Evolutionary conservation across 805 yeast genomes (phyloP), one percentile per base, ranked within the genome.

Genomic region (Metschnikowia chrysomelidarum): DNA sequence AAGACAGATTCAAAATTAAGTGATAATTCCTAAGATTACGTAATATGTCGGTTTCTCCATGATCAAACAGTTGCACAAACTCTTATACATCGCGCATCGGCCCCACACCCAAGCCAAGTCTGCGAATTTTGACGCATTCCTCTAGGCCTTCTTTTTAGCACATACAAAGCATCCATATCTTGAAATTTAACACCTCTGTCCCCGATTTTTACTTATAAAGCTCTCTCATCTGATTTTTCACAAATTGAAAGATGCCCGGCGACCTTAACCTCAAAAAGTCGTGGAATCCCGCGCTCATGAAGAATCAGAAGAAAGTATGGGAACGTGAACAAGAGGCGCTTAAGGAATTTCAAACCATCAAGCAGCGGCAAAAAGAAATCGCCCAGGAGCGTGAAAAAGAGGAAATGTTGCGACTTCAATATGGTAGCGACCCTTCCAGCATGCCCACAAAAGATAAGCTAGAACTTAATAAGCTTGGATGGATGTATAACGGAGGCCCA

Each of bases 251-350:
- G 17, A 67, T 67, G 56, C 85, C 88, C 1, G 86, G 88, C 4
- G 96, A 89, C 58, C 70, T 91, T 44, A 91, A 91, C 56, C 60
- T 89, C 37, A 84, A 91, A 64, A 91, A 91, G 57, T 91, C 98
- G 43, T 91, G 98, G 98, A 87, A 91, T 59, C 97, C 98, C 2
- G 89, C 83, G 30, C 69, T 87, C 32, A 67, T 85, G 54, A 85
- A 82, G 56, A 91, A 91, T 67, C 87, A 82, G 60, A 81, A 80
- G 46, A 84, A 81, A 51, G 89, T 91, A 22, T 83, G 95, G 91
- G 71, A 78, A 46, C 71, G 68, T 35, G 97, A 93, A 53, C 88
- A 86, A 53, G 81, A 81, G 25, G 79, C 83, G 7, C 62, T 87
- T 5, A 73, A 74, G n/a, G 94, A 86, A 50, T 73, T 80, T 30